phyloP scores from a whole-genome alignment of 495 filamentous ascomycete genomes.

The Oidiodendron maius region DNA sequence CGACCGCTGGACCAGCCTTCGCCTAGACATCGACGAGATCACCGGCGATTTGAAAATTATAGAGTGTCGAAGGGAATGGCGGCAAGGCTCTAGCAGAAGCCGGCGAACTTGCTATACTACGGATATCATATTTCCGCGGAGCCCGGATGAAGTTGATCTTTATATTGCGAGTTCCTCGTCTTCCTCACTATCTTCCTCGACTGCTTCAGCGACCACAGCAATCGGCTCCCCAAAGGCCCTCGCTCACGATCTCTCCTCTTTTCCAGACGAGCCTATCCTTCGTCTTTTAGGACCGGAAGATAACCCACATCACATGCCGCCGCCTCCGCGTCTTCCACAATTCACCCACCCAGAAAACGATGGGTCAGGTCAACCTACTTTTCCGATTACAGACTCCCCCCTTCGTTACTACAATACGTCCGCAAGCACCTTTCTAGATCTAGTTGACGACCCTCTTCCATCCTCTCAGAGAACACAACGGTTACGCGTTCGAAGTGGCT shows the following conservation, averaged over 20 bases:
- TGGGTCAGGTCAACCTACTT: slow-evolving; percentile 33
- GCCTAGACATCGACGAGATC: slow-evolving; percentile 56
- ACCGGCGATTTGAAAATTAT: slow-evolving; percentile 55
- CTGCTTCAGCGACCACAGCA: not conserved
- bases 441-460: slow-evolving; percentile 51
- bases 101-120: slow-evolving; percentile 65
- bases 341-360: slow-evolving; percentile 38
- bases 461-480: slow-evolving; percentile 37
- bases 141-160: not conserved
- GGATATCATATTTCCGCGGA: slow-evolving; percentile 41
- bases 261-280: slow-evolving; percentile 29
- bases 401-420: slow-evolving; percentile 53
- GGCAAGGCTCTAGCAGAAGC: slow-evolving; percentile 49
- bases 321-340: slow-evolving; percentile 28
- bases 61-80: slow-evolving; percentile 71
- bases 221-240: not conserved
- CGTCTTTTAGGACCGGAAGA: slow-evolving; percentile 26
- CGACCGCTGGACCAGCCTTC: slow-evolving; percentile 68
- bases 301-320: slow-evolving; percentile 33
- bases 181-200: not conserved
- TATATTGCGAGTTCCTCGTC: not conserved
- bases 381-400: slow-evolving; percentile 52
- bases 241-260: slow-evolving; percentile 1
- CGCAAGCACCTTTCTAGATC: slow-evolving; percentile 57
- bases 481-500: slow-evolving; percentile 47